A percentile compares a stretch with the other conserved stretches of the same genome.
phyloP scores from a whole-genome alignment of 305 asterid genomes.

The Solanum chacoense region DNA sequence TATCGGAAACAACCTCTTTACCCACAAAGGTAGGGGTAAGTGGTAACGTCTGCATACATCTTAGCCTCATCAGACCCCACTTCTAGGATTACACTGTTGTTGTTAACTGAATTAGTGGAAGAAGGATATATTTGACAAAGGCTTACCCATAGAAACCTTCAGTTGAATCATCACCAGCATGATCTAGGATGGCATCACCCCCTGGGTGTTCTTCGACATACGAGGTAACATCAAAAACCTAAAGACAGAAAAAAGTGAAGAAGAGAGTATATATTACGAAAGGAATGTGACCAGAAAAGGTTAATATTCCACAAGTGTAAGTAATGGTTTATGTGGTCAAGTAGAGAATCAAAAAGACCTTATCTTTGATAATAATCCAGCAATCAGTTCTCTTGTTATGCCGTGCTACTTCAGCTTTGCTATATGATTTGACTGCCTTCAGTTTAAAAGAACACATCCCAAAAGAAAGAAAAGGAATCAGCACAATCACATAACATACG shows the following conservation, averaged over 20 bases:
- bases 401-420: constrained; percentile 54
- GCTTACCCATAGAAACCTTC: constrained; percentile 78
- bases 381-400: constrained; percentile 85
- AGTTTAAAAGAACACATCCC: background rate
- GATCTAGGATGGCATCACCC: constrained; percentile 79
- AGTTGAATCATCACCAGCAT: constrained; percentile 91
- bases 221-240: constrained; percentile 94
- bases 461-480: background rate
- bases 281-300: background rate
- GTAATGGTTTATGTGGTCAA: background rate
- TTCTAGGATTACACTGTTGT: background rate
- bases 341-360: constrained; percentile 28
- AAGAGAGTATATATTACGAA: background rate
- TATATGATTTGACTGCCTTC: constrained; percentile 44
- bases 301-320: background rate
- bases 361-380: constrained; percentile 92
- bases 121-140: constrained; percentile 1
- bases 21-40: background rate
- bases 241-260: background rate
- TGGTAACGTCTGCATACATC: background rate
- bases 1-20: background rate
- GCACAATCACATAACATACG: background rate
- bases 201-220: constrained; percentile 97
- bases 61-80: background rate
- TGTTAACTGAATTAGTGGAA: background rate